phyloP scores from a whole-genome alignment of 331 rosid genomes.

The Quercus phellos region DNA sequence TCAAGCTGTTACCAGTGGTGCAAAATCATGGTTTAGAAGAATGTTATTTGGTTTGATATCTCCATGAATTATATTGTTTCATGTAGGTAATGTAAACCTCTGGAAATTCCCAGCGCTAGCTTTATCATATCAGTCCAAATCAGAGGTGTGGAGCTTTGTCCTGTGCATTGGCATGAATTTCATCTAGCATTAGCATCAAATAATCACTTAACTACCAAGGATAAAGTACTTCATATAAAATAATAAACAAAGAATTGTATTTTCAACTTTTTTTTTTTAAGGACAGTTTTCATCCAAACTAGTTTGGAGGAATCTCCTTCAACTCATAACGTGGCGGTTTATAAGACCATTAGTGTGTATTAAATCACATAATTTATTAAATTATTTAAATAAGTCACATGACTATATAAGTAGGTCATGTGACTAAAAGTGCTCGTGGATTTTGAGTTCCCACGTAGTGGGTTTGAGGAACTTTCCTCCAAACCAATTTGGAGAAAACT shows the following conservation, averaged over 20 bases:
- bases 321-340: no score
- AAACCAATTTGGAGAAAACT: no score
- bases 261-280: neutral
- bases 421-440: no score
- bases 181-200: neutral
- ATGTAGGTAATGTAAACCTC: constrained; percentile 42
- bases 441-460: no score
- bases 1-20: constrained; percentile 38
- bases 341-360: no score
- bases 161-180: constrained; percentile 32
- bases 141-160: constrained; percentile 24
- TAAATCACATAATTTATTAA: no score
- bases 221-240: neutral
- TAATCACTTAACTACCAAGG: no score
- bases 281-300: no score
- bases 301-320: no score
- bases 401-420: no score
- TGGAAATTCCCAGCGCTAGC: constrained; percentile 30
- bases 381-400: no score
- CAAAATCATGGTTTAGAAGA: constrained; percentile 45
- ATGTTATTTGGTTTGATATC: constrained; percentile 38
- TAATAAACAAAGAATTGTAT: neutral
- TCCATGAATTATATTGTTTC: constrained; percentile 44
- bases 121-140: constrained; percentile 39
- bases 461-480: no score